phyloP scores from a whole-genome alignment of 306 rosid species.

The Rosa persica region DNA sequence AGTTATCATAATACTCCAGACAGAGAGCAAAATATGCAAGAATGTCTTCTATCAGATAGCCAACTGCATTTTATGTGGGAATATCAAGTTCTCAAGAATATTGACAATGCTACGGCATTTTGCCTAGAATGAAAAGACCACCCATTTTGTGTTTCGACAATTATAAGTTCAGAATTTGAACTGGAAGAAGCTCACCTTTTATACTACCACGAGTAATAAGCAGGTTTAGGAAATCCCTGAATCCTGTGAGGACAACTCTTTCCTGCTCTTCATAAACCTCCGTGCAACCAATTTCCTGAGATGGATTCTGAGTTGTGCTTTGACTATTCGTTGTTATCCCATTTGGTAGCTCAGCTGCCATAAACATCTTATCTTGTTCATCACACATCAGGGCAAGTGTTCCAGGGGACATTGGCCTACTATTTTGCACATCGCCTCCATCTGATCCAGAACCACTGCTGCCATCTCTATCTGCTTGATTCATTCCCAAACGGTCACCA shows the following conservation, averaged over 20 bases:
- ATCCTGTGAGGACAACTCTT: slow-evolving; percentile 53
- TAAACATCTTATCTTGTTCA: slow-evolving; percentile 53
- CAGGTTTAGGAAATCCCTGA: slow-evolving; percentile 58
- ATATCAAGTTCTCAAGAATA: neutral
- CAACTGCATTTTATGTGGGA: too few relatives aligned
- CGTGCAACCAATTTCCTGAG: slow-evolving; percentile 36
- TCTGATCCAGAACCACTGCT: slow-evolving; percentile 32
- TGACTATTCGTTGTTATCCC: slow-evolving; percentile 27
- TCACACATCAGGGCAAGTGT: slow-evolving; percentile 79
- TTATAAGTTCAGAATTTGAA: slow-evolving; percentile 13
- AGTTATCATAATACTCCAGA: neutral
- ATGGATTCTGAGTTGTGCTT: slow-evolving; percentile 37
- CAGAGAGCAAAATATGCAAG: too few relatives aligned
- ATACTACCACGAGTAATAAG: slow-evolving; percentile 59
- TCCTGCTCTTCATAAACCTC: slow-evolving; percentile 59
- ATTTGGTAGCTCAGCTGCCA: slow-evolving; percentile 39
- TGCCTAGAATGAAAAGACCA: neutral
- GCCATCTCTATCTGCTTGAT: slow-evolving; percentile 35
- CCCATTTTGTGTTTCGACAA: slow-evolving; percentile 10
- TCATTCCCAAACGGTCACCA: slow-evolving; percentile 30
- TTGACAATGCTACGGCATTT: slow-evolving; percentile 12
- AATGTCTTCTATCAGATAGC: too few relatives aligned
- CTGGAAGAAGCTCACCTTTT: slow-evolving; percentile 44
- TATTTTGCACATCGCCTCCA: slow-evolving; percentile 37
- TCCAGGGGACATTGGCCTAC: slow-evolving; percentile 63